A percentile compares a stretch with the other conserved stretches of the same genome.
phyloP scores from a whole-genome alignment of 257 asterid species.

The Thymus quinquecostatus region DNA sequence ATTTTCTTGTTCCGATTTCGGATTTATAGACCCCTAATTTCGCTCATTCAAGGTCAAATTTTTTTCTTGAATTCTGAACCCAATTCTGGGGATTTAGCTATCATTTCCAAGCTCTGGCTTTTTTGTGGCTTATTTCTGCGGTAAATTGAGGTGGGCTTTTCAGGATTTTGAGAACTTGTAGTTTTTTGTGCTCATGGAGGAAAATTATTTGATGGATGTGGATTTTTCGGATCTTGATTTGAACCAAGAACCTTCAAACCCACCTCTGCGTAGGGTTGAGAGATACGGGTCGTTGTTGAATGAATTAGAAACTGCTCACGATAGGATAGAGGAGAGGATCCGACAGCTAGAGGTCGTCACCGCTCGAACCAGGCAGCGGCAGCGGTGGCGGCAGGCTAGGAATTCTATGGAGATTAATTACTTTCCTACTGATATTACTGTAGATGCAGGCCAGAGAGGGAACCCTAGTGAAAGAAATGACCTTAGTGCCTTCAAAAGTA shows the following conservation, averaged over 20 bases:
- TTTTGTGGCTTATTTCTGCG: conserved; percentile 18
- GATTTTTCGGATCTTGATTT: conserved; percentile 72
- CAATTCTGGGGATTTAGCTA: conserved; percentile 15
- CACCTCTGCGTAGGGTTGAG: conserved; percentile 44
- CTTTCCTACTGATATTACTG: conserved; percentile 34
- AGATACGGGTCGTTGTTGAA: conserved; percentile 54
- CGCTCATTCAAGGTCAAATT: conserved; percentile 28
- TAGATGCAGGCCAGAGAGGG: conserved; percentile 37
- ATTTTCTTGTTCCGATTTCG: conserved; percentile 11
- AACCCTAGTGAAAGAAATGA: conserved; percentile 33
- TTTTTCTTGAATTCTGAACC: conserved; percentile 17
- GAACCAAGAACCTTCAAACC: conserved; percentile 69
- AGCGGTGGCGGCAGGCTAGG: conserved; percentile 59
- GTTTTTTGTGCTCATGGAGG: conserved; percentile 46
- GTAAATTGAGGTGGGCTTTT: conserved; percentile 33
- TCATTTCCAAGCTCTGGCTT: conserved; percentile 24
- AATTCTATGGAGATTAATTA: conserved; percentile 37
- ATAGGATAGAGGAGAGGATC: conserved; percentile 73
- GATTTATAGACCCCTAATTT: conserved; percentile 30
- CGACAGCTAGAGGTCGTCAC: conserved; percentile 83
- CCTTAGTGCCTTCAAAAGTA: conserved; percentile 36
- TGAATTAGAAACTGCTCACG: conserved; percentile 63
- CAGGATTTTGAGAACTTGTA: conserved; percentile 26
- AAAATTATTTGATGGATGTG: conserved; percentile 54
- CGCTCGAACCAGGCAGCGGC: conserved; percentile 74